Percentiles rank a stretch among this genome's conserved stretches.
Evolutionary conservation across 2,329 filamentous ascomycete genomes (phyloP).

Genomic region (Hypoxylon sp.): DNA sequence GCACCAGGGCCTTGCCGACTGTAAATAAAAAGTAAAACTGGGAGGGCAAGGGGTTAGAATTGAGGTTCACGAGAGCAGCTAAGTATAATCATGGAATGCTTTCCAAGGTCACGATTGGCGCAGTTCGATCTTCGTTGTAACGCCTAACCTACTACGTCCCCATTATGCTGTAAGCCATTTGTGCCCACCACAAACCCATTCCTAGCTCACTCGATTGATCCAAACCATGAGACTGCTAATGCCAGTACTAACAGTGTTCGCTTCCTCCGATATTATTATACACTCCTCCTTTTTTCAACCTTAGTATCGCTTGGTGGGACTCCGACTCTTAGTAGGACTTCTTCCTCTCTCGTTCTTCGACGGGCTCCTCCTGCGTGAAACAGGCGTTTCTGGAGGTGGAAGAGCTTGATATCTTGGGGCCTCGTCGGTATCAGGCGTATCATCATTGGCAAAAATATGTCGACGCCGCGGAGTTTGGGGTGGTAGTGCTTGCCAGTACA

Average conservation of each 20-base stretch:
- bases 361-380: constrained; percentile 53
- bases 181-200: not conserved
- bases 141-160: constrained; percentile 1
- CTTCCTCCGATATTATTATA: constrained; percentile 10
- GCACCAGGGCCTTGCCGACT: not conserved
- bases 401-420: constrained; percentile 59
- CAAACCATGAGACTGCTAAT: not conserved
- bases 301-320: constrained; percentile 61
- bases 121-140: not conserved
- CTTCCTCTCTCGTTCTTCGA: constrained; percentile 62
- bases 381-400: constrained; percentile 55
- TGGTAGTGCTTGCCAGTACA: constrained; percentile 50
- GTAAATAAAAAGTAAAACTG: not conserved
- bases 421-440: constrained; percentile 63
- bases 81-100: not conserved
- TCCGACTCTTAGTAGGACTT: constrained; percentile 56
- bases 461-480: constrained; percentile 51
- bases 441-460: constrained; percentile 45
- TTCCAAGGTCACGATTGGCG: not conserved
- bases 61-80: not conserved
- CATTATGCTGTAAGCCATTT: constrained; percentile 3
- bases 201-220: not conserved
- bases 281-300: not conserved
- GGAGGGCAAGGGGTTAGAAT: not conserved
- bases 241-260: not conserved